Evolutionary conservation across 305 asterid genomes (phyloP).

Genomic region (Fraxinus dipetala): DNA sequence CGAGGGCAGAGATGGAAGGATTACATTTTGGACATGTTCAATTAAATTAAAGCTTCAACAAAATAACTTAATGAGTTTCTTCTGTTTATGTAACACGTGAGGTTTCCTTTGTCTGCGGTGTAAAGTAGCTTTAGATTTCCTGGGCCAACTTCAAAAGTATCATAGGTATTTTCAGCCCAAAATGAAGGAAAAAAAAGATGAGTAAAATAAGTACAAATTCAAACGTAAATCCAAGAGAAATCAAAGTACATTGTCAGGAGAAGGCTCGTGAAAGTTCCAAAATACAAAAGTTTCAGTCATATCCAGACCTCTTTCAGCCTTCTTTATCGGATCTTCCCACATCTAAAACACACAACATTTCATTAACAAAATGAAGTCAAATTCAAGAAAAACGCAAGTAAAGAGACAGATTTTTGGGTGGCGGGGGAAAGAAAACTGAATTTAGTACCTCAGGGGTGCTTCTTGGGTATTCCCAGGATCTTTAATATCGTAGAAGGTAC

Average conservation of each 20-base stretch:
- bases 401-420: not conserved
- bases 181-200: not conserved
- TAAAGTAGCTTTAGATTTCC: slow-evolving; percentile 53
- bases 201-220: not conserved
- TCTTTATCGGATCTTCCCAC: not conserved
- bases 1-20: not conserved
- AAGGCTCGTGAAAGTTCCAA: not conserved
- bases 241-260: not conserved
- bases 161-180: not conserved
- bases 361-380: not conserved
- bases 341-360: not conserved
- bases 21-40: slow-evolving; percentile 1
- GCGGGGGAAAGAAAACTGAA: not conserved
- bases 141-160: slow-evolving; percentile 52
- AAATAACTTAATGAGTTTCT: not conserved
- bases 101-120: slow-evolving; percentile 41
- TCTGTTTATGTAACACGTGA: slow-evolving; percentile 26
- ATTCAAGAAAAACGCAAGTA: not conserved
- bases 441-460: slow-evolving; percentile 74
- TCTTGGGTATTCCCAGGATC: slow-evolving; percentile 52
- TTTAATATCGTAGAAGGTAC: slow-evolving; percentile 76
- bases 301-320: not conserved
- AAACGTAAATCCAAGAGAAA: not conserved
- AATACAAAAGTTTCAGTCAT: not conserved
- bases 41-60: not conserved